phyloP scores from a whole-genome alignment of 164 flowering plant species.

The Euptelea pleiosperma region DNA sequence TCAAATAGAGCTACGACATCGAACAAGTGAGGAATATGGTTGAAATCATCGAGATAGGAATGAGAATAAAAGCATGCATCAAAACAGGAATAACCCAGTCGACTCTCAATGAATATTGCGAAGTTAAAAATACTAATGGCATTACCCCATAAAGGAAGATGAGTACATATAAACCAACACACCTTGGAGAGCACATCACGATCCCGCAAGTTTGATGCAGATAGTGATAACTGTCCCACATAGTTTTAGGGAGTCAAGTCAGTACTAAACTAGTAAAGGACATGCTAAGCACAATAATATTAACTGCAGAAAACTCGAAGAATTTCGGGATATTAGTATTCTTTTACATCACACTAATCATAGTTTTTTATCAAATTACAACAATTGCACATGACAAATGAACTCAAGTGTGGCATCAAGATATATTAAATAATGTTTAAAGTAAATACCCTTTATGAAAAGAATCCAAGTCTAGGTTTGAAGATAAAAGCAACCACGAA shows the following conservation, averaged over 20 bases:
- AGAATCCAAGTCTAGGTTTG: too few species aligned
- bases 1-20: too few species aligned
- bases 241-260: constrained; percentile 9
- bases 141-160: background rate
- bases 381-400: background rate
- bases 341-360: background rate
- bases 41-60: too few species aligned
- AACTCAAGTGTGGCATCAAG: too few species aligned
- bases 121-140: background rate
- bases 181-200: constrained; percentile 82
- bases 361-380: background rate
- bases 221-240: constrained; percentile 61
- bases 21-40: too few species aligned
- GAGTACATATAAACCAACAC: constrained; percentile 13
- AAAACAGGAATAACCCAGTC: too few species aligned
- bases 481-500: too few species aligned
- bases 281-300: background rate
- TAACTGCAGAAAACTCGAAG: background rate
- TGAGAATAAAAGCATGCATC: too few species aligned
- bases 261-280: constrained; percentile 7
- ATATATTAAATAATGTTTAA: too few species aligned
- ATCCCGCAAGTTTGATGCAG: constrained; percentile 72
- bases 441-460: background rate
- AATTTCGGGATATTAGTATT: background rate
- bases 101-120: background rate